Conservation (phyloP, 2,329 filamentous ascomycete species). For the Didymella segeticola region DNA sequence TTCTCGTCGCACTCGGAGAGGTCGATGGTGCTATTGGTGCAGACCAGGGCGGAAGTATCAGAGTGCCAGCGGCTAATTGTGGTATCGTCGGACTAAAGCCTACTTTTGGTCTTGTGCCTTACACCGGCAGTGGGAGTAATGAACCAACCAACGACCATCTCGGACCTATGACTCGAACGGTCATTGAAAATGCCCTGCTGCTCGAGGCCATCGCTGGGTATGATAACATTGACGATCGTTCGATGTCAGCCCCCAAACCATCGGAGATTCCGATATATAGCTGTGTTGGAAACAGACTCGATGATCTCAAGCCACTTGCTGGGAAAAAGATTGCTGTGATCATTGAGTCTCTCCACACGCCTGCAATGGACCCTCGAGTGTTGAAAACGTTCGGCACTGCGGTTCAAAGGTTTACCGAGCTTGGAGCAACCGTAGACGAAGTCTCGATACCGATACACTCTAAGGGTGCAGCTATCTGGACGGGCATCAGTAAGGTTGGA, state of each 20-base stretch:
- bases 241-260: slow-evolving; percentile 25
- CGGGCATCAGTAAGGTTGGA: slow-evolving; percentile 49
- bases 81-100: slow-evolving; percentile 44
- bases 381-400: slow-evolving; percentile 44
- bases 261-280: slow-evolving; percentile 36
- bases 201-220: slow-evolving; percentile 38
- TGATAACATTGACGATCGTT: slow-evolving; percentile 43
- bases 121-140: slow-evolving; percentile 53
- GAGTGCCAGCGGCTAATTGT: slow-evolving; percentile 53
- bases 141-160: slow-evolving; percentile 54
- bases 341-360: slow-evolving; percentile 33
- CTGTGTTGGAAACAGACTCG: slow-evolving; percentile 18
- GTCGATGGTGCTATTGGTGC: slow-evolving; percentile 57
- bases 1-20: slow-evolving; percentile 54
- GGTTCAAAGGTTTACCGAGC: slow-evolving; percentile 48
- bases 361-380: slow-evolving; percentile 51
- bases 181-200: slow-evolving; percentile 30
- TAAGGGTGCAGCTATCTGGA: slow-evolving; percentile 59
- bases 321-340: slow-evolving; percentile 43
- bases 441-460: slow-evolving; percentile 59
- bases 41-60: slow-evolving; percentile 58
- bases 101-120: slow-evolving; percentile 58
- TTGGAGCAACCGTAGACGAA: slow-evolving; percentile 60
- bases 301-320: slow-evolving; percentile 30
- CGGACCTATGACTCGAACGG: slow-evolving; percentile 38